These are phyloP conservation scores for Suillus tomentosus DNA, from an alignment of 768 basidiomycete genomes.

Conservation along the genomic window DNA sequence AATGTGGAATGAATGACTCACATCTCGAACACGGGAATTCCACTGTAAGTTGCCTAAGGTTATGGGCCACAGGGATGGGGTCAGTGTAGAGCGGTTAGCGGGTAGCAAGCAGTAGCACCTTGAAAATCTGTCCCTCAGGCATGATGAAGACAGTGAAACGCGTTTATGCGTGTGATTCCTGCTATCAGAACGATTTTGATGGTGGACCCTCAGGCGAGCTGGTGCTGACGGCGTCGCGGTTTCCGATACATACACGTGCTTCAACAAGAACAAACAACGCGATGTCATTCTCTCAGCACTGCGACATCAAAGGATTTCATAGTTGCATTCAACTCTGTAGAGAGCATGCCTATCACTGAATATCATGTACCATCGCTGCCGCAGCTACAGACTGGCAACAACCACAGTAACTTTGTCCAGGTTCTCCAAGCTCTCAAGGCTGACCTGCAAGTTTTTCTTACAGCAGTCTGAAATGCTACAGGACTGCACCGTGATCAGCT, in stretches of 20 bases:
- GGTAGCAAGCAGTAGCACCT: slow-evolving; percentile 46
- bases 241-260: slow-evolving; percentile 36
- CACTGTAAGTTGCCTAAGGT: slow-evolving; percentile 84
- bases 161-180: slow-evolving; percentile 15
- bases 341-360: not conserved
- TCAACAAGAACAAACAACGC: slow-evolving; percentile 45
- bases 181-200: slow-evolving; percentile 17
- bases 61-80: slow-evolving; percentile 15
- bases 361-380: not conserved
- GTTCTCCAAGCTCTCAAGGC: not conserved
- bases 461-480: not conserved
- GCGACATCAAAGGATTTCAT: not conserved
- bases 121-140: slow-evolving; percentile 89
- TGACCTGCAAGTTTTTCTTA: not conserved
- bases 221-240: slow-evolving; percentile 14
- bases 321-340: not conserved
- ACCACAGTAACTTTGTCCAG: not conserved
- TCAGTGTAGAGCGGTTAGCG: not conserved
- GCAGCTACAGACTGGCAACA: not conserved
- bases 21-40: slow-evolving; percentile 93
- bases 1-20: slow-evolving; percentile 47
- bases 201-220: slow-evolving; percentile 19
- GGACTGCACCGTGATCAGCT: not conserved
- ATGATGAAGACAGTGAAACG: slow-evolving; percentile 40
- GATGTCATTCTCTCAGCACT: slow-evolving; percentile 11